Conservation (phyloP, 768 basidiomycete species). For the Daedaleopsis sinensis region DNA sequence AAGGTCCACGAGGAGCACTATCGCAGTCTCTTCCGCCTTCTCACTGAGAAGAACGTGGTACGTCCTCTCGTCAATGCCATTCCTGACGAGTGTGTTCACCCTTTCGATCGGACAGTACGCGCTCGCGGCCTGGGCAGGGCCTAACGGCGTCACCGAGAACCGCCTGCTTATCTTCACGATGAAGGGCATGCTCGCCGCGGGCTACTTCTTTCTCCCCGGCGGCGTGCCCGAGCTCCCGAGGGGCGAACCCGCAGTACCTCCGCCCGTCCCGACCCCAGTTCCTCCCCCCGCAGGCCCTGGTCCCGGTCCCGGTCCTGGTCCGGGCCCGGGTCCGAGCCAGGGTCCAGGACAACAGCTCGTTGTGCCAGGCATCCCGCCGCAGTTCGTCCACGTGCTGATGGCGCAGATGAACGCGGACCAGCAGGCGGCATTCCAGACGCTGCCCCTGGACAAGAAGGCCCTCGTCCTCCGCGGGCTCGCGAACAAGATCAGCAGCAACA, state of each 20-base stretch:
- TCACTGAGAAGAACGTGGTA: conserved; percentile 50
- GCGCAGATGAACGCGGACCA: conserved; percentile 13
- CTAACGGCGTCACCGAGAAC: conserved; percentile 41
- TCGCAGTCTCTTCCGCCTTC: conserved; percentile 42
- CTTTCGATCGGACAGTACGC: conserved; percentile 45
- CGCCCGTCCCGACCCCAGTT: not conserved
- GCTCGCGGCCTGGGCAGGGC: conserved; percentile 49
- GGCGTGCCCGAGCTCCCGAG: conserved; percentile 57
- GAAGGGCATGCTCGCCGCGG: conserved; percentile 40
- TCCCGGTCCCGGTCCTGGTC: not conserved
- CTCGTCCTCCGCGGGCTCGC: conserved; percentile 5
- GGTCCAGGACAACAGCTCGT: no score
- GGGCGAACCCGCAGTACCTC: not conserved
- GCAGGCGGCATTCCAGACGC: conserved; percentile 14
- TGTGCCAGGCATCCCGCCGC: conserved; percentile 8
- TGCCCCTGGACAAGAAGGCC: conserved; percentile 23
- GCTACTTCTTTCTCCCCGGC: conserved; percentile 48
- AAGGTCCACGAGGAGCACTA: conserved; percentile 48
- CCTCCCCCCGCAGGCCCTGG: not conserved
- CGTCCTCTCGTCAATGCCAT: conserved; percentile 22
- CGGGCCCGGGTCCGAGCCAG: not conserved
- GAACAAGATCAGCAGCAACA: not conserved
- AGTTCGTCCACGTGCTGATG: conserved; percentile 9
- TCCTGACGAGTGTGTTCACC: not conserved
- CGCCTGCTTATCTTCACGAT: conserved; percentile 53